Base-by-base conservation (phyloP, 352 stramenopile genomes). In the Phytophthora sojae region DNA sequence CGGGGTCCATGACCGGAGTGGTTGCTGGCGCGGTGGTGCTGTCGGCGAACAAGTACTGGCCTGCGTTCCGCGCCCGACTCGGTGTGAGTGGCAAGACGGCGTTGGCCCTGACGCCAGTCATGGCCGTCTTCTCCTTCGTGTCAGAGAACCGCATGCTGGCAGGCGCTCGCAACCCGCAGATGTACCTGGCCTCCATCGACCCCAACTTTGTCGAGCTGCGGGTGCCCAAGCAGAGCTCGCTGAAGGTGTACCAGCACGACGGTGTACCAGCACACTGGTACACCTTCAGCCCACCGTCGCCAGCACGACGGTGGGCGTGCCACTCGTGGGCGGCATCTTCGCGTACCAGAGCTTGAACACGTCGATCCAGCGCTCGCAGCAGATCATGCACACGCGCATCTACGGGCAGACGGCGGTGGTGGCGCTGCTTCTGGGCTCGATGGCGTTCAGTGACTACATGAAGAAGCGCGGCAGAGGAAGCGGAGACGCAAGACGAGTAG, bases 361-460 rank as follows among this genome's bases (percentile, higher is more conserved):
- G 65, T 75, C 74, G 51, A 86, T 93, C 62, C 67, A 79, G 62
- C 56, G 61, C 12, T 91, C 85, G 56, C 83, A 93, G 77, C 79
- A 91, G 81, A 80, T 93, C 69, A 93, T 93, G 85, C 82, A 90
- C 67, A 86, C 85, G 54, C 81, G 85, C 25, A 83, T 93, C 49
- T 93, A 93, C 77, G 85, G 82, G 14, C 85, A 93, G 52, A 71
- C 71, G 29, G 74, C 83, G 0, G 75, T 89, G 14, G 80, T 90
- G 5, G 73, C 79, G 51, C 60, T 93, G 49, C 73, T 93, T 55
- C 66, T 91, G 21, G 69, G 75, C 61, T 86, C 85, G 37, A 93
- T 93, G 85, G 81, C 73, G 19, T 91, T 93, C 77, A 82, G 87
- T 59, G 85, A 93, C 74, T 91, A 78, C 61, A 91, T 93, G 85